Base-by-base conservation (phyloP, 1,284 basidiomycete genomes). In the Ganoderma lingzhi region DNA sequence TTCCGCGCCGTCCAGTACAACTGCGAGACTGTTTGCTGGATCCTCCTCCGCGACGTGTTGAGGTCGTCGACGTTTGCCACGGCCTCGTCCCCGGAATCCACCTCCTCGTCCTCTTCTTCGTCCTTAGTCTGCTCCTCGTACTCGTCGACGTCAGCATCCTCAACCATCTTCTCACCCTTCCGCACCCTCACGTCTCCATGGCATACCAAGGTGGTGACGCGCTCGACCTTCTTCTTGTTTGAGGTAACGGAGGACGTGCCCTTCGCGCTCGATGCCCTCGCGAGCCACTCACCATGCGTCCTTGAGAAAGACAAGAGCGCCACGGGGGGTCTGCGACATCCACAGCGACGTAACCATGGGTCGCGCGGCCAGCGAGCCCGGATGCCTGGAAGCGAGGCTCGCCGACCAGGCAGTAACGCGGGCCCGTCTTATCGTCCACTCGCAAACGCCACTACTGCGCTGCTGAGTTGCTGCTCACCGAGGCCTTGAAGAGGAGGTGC, bases 291-390 rank as follows among this genome's bases (percentile, higher is more conserved):
- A 55, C 70, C 66, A 71, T 2, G 64, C 35, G 44, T 71, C 70
- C 23, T 71, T 71, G 28, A 71, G 56, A 35, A 66, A 66, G 3
- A 55, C 60, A 9, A 68, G 48, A 9, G 44, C 28, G 19, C 56
- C 64, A 6, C 14, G n/a, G 3, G 3, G n/a, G 41, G 14, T 61
- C 32, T 3, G 51, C 51, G 0, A 4, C n/a, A 32, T 65, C 67
- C 5, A 71, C 37, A 28, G 68, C 71, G 15, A 72, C 53, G 23
- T 67, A 72, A 2, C 67, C 65, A 1, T 62, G 65, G 3, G 71
- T 72, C 0, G 65, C 68, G 15, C 71, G 62, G 12, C 71, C 65
- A 14, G 35, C 3, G 9, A 71, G 28, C 15, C 58, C 64, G 1
- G 45, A 2, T 1, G 70, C 62, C 2, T 10, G 14, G 67, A 66